These are phyloP conservation scores for Avicennia marina DNA, from an alignment of 257 asterid genomes.

Conservation along the genomic window DNA sequence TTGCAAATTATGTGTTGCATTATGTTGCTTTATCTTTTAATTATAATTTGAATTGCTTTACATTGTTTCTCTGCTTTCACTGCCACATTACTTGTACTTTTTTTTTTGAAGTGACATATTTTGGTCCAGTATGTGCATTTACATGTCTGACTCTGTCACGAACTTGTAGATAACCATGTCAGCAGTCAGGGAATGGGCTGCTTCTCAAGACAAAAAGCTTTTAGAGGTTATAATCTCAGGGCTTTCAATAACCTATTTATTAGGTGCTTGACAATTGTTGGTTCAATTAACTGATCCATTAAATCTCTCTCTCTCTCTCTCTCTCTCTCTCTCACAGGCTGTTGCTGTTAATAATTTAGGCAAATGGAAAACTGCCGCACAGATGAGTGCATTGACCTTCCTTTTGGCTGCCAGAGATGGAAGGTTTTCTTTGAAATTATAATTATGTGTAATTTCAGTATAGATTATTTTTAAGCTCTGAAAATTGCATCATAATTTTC, in stretches of 20 bases:
- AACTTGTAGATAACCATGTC: conserved; percentile 90
- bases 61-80: neutral
- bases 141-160: conserved; percentile 10
- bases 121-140: neutral
- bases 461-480: neutral
- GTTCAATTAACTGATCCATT: conserved; percentile 3
- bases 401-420: conserved; percentile 82
- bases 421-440: conserved; percentile 44
- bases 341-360: conserved; percentile 95
- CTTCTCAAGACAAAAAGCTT: conserved; percentile 84
- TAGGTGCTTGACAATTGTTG: no score
- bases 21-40: conserved; percentile 4
- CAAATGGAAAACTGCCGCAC: conserved; percentile 97
- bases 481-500: conserved; percentile 4
- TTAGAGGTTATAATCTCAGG: conserved; percentile 52
- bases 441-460: neutral
- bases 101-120: neutral
- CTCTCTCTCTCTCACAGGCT: conserved; percentile 44
- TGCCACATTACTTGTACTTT: neutral
- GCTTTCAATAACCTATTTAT: conserved; percentile 2
- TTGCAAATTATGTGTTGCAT: neutral
- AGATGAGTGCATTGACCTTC: conserved; percentile 83
- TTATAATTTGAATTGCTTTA: neutral
- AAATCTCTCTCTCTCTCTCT: neutral
- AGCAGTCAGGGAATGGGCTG: conserved; percentile 99